Conservation (phyloP, 495 filamentous ascomycete genomes). For the Penicillium robsamsonii region DNA sequence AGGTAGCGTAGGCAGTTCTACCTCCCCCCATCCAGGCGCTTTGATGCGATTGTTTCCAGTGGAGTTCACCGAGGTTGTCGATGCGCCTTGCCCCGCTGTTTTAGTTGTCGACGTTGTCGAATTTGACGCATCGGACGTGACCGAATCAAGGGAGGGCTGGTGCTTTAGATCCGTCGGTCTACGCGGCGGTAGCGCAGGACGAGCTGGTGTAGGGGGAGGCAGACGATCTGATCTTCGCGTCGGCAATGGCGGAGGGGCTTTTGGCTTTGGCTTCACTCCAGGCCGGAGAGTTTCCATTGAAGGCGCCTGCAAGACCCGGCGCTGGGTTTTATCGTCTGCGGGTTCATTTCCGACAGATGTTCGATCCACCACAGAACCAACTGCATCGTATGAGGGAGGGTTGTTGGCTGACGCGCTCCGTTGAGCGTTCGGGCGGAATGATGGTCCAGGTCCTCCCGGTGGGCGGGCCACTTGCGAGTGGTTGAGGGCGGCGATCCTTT, state of each 20-base stretch:
- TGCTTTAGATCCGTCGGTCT: constrained; percentile 36
- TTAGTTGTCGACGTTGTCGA: constrained; percentile 39
- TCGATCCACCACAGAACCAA: constrained; percentile 31
- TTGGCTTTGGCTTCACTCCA: constrained; percentile 37
- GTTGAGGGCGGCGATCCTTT: constrained; percentile 60
- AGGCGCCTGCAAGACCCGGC: constrained; percentile 22
- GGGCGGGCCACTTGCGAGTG: constrained; percentile 51
- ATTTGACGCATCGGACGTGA: constrained; percentile 38
- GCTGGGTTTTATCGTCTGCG: constrained; percentile 21
- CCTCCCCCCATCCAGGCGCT: constrained; percentile 47
- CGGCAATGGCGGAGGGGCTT: constrained; percentile 52
- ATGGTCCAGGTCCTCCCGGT: constrained; percentile 20
- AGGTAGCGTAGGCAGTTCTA: constrained; percentile 45
- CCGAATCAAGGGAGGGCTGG: constrained; percentile 35
- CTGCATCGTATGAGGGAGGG: constrained; percentile 39
- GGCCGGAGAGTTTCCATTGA: constrained; percentile 22
- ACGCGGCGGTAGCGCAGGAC: constrained; percentile 41
- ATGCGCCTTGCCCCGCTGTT: constrained; percentile 30
- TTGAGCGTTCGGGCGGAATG: constrained; percentile 35
- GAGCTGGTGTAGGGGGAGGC: constrained; percentile 43
- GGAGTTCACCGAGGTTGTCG: constrained; percentile 37
- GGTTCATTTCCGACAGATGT: constrained; percentile 48
- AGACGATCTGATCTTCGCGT: constrained; percentile 41
- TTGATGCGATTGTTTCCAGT: constrained; percentile 26
- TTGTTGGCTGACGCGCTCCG: constrained; percentile 48